Evolutionary conservation across 768 basidiomycete genomes (phyloP).

Genomic region (Chiua virens): DNA sequence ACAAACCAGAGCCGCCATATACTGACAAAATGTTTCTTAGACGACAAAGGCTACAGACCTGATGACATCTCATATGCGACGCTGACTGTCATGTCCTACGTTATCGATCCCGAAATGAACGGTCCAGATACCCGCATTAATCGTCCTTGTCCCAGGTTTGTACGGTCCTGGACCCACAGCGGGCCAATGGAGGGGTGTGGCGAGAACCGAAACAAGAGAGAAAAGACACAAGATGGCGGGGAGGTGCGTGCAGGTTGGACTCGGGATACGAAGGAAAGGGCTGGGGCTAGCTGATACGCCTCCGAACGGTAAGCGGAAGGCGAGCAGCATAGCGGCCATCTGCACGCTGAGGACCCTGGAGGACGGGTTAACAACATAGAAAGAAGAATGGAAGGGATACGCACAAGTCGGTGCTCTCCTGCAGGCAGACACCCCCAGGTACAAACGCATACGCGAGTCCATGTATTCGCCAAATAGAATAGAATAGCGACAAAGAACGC

Average conservation of each 20-base stretch:
- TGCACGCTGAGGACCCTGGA: slow-evolving; percentile 56
- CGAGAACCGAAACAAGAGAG: slow-evolving; percentile 48
- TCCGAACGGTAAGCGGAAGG: slow-evolving; percentile 43
- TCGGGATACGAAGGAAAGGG: slow-evolving; percentile 13
- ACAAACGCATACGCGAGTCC: slow-evolving; percentile 91
- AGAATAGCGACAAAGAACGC: slow-evolving; percentile 63
- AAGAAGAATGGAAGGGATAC: slow-evolving; percentile 23
- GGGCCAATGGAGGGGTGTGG: slow-evolving; percentile 57
- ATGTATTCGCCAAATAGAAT: slow-evolving; percentile 67
- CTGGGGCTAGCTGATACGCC: not conserved
- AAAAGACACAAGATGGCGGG: slow-evolving; percentile 39
- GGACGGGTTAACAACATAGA: not conserved
- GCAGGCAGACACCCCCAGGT: slow-evolving; percentile 69
- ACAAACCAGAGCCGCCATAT: not conserved
- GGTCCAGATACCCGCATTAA: slow-evolving; percentile 90
- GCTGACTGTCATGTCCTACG: slow-evolving; percentile 34
- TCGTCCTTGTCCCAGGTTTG: slow-evolving; percentile 61
- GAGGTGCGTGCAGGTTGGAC: slow-evolving; percentile 27
- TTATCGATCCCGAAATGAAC: slow-evolving; percentile 80
- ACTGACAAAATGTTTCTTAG: not conserved
- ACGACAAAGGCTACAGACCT: slow-evolving; percentile 47
- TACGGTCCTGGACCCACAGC: slow-evolving; percentile 52
- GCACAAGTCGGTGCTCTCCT: slow-evolving; percentile 79
- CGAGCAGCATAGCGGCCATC: slow-evolving; percentile 47
- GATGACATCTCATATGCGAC: slow-evolving; percentile 46